phyloP scores from a whole-genome alignment of 2,329 filamentous ascomycete genomes.

The Fusarium drepaniforme region DNA sequence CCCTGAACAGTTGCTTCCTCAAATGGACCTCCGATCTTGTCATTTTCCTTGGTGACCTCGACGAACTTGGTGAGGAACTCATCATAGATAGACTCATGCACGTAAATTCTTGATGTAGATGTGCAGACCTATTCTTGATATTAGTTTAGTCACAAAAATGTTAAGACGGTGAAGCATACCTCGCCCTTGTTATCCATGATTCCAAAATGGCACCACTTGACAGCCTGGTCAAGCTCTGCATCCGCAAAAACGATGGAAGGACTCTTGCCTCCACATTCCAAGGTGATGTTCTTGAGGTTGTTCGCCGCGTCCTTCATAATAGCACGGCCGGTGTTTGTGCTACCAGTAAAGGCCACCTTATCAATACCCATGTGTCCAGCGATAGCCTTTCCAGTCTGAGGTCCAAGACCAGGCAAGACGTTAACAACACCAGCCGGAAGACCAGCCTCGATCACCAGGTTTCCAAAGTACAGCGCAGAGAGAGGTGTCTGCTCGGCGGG shows the following conservation, averaged over 20 bases:
- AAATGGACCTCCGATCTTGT: conserved; percentile 73
- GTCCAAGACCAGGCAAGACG: conserved; percentile 74
- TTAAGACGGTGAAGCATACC: conserved; percentile 45
- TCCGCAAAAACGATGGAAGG: conserved; percentile 70
- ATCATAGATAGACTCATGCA: conserved; percentile 68
- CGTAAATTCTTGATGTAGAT: conserved; percentile 69
- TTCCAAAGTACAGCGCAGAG: conserved; percentile 70
- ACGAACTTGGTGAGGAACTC: conserved; percentile 69
- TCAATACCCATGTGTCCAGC: conserved; percentile 73
- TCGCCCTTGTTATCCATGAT: conserved; percentile 70
- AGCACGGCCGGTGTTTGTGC: conserved; percentile 72
- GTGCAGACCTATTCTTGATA: conserved; percentile 61
- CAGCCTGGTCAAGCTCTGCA: conserved; percentile 70
- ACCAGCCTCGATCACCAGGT: conserved; percentile 74
- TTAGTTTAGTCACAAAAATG: conserved; percentile 1
- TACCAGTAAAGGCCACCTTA: conserved; percentile 79
- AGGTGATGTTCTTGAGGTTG: conserved; percentile 69
- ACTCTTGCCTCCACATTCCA: conserved; percentile 70
- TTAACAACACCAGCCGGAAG: conserved; percentile 83
- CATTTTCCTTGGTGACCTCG: conserved; percentile 60
- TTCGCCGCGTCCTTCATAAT: conserved; percentile 76
- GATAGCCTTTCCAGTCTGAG: conserved; percentile 72
- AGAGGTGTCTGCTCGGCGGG: conserved; percentile 71
- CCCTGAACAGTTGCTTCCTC: conserved; percentile 72
- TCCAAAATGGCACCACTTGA: conserved; percentile 60